phyloP scores from a whole-genome alignment of 768 basidiomycete genomes.

The Ramaria rubella region DNA sequence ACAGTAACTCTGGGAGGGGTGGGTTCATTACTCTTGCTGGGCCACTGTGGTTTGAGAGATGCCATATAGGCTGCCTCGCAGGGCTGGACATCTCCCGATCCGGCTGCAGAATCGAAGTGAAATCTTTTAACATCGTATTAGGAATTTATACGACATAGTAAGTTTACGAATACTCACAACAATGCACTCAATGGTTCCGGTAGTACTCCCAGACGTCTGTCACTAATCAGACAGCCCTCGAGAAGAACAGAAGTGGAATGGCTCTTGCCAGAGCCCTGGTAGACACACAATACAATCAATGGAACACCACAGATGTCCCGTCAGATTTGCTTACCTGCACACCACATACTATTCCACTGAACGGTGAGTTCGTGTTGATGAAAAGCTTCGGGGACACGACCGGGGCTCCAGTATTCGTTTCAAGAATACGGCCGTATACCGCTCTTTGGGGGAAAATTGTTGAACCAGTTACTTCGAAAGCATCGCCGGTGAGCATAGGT shows the following conservation, averaged over 20 bases:
- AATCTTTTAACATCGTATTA: slow-evolving; percentile 1
- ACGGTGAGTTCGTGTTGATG: slow-evolving; percentile 46
- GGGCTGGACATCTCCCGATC: neutral
- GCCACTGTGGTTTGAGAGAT: neutral
- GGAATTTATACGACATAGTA: too few species aligned
- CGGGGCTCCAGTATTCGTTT: neutral
- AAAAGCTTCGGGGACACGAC: neutral
- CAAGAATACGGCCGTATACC: neutral
- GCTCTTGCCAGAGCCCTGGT: slow-evolving; percentile 62
- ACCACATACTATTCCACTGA: slow-evolving; percentile 70
- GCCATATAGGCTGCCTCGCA: slow-evolving; percentile 14
- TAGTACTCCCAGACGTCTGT: slow-evolving; percentile 42
- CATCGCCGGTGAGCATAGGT: neutral
- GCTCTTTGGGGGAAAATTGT: neutral
- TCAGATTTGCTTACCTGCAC: slow-evolving; percentile 19
- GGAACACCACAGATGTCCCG: neutral
- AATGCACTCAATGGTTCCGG: slow-evolving; percentile 53
- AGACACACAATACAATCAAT: neutral
- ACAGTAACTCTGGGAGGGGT: slow-evolving; percentile 7
- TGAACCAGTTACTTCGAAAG: neutral
- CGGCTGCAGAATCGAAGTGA: slow-evolving; percentile 11
- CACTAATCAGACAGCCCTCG: slow-evolving; percentile 62
- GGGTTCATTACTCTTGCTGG: neutral
- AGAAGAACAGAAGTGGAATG: slow-evolving; percentile 64
- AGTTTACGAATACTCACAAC: slow-evolving; percentile 28